Evolutionary conservation across 495 filamentous ascomycete species (phyloP), one percentile per base, ranked within the genome.

Genomic region (Oidiodendron maius): DNA sequence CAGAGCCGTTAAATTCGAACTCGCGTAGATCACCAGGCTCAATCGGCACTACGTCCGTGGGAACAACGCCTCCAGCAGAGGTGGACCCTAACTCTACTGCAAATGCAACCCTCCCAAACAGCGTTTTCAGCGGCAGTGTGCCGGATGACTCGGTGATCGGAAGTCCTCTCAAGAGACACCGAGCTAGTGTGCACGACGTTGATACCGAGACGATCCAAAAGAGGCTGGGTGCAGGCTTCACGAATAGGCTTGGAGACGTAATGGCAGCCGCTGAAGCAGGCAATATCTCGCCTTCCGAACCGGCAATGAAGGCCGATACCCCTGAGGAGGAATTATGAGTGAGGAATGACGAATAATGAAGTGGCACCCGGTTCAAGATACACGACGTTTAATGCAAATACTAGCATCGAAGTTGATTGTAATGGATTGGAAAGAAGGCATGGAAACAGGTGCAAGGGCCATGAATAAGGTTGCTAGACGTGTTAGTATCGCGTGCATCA

Each of bases 151-250:
- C 65, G 10, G 72, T 78, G 20, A 62, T 91, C 17, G 88, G 85
- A 16, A 91, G 85, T 52, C 89, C 89, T 12, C 67, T 90, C 61
- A 95, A 95, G 68, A 91, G 87, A 63, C 83, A 88, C 17, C 71
- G 89, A 15, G 80, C 82, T 3, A 88, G 83, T 61, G 69, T 91
- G 23, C 77, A 82, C 23, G 77, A 71, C 22, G 64, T 76, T 15
- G 80, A 82, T 50, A 75, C 80, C 21, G 71, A 76, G 36, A 63
- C 67, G n/a, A 60, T 56, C 35, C 46, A 52, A 18, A 54, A 56
- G 35, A 42, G 53, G n/a, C 25, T 60, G 10, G 56, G 48, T 3
- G 26, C 36, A 22, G 55, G 51, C 2, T 54, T 54, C 10, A 35
- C 36, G 23, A 48, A 20, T 16, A 42, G 44, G 35, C 11, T 26